A percentile compares a stretch with the other conserved stretches of the same genome.
Evolutionary conservation across 2,329 filamentous ascomycete genomes (phyloP).

Genomic region (Ophiostoma piceae): DNA sequence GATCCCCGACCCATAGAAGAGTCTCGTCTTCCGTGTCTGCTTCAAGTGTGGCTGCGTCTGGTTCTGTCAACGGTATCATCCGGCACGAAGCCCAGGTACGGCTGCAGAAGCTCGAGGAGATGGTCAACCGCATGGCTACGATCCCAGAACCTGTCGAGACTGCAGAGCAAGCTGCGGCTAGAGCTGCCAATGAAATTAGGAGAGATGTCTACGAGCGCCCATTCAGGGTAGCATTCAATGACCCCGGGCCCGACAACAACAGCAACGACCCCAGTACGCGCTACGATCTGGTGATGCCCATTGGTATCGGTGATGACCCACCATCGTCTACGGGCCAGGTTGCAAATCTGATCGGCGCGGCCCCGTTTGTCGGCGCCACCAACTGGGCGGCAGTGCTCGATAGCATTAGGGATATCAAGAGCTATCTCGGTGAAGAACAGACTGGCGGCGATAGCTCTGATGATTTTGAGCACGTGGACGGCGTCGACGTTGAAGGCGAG

Average conservation of each 20-base stretch:
- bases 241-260: background rate
- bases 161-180: background rate
- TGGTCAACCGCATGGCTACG: slow-evolving; percentile 33
- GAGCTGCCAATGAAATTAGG: background rate
- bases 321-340: slow-evolving; percentile 5
- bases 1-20: background rate
- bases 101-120: slow-evolving; percentile 39
- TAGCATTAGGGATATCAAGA: slow-evolving; percentile 40
- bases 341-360: slow-evolving; percentile 20
- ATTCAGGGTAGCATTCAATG: background rate
- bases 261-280: background rate
- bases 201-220: background rate
- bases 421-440: slow-evolving; percentile 31
- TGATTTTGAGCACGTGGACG: slow-evolving; percentile 15
- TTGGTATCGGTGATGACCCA: background rate
- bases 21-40: background rate
- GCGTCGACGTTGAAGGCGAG: slow-evolving; percentile 14
- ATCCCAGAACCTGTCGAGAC: background rate
- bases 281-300: slow-evolving; percentile 1
- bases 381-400: slow-evolving; percentile 42
- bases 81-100: slow-evolving; percentile 38
- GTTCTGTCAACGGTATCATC: background rate
- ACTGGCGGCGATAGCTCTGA: background rate
- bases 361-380: slow-evolving; percentile 37
- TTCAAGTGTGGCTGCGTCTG: background rate